Conservation (phyloP, 1,284 basidiomycete species). For the Wallemia hederae region DNA sequence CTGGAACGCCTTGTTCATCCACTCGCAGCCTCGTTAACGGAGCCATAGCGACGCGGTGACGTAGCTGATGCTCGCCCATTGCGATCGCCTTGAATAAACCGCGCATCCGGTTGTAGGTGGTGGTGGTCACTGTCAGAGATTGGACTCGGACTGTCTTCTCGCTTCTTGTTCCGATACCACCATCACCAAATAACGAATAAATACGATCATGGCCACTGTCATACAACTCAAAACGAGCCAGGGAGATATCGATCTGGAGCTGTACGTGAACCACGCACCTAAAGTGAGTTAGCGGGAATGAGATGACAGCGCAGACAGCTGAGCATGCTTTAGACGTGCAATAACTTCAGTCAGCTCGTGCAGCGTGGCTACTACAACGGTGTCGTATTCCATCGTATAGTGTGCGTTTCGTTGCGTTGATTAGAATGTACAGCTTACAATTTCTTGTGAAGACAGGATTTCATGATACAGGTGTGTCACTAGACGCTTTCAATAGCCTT, state of each 20-base stretch:
- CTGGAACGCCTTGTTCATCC: background rate
- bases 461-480: slow-evolving; percentile 52
- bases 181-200: background rate
- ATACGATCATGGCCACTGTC: background rate
- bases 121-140: too few relatives aligned
- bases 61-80: background rate
- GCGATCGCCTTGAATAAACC: background rate
- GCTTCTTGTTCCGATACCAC: too few relatives aligned
- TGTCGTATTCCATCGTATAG: slow-evolving; percentile 60
- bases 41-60: background rate
- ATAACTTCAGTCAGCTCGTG: slow-evolving; percentile 65
- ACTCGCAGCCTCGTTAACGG: background rate
- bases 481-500: background rate
- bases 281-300: slow-evolving; percentile 14
- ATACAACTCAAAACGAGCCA: slow-evolving; percentile 54
- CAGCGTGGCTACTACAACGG: slow-evolving; percentile 50
- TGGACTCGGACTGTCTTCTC: too few relatives aligned
- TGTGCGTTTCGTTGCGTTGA: slow-evolving; percentile 25
- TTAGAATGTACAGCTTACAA: background rate
- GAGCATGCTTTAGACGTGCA: slow-evolving; percentile 38
- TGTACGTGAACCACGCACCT: slow-evolving; percentile 73
- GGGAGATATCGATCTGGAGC: slow-evolving; percentile 60
- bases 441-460: slow-evolving; percentile 27
- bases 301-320: too few relatives aligned
- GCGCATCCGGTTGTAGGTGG: too few relatives aligned